Evolutionary conservation across 306 rosid genomes (phyloP).

Genomic region (Cucumis melo): DNA sequence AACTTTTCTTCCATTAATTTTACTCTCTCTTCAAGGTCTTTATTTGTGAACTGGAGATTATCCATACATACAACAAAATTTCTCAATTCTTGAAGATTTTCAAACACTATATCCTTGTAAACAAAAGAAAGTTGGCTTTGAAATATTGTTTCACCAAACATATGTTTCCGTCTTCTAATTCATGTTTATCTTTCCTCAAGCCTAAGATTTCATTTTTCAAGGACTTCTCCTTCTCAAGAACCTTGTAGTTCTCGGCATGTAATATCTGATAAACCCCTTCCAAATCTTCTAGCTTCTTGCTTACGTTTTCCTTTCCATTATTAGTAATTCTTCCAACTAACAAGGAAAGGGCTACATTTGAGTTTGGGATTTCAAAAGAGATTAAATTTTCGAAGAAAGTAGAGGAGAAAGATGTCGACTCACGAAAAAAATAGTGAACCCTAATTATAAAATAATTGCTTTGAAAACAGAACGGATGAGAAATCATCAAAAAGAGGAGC

Average conservation of each 20-base stretch:
- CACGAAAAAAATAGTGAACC: no score
- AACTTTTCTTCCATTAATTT: slow-evolving; percentile 30
- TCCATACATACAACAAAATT: slow-evolving; percentile 34
- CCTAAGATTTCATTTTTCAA: slow-evolving; percentile 32
- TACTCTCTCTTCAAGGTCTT: slow-evolving; percentile 48
- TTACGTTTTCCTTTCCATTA: slow-evolving; percentile 23
- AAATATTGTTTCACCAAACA: slow-evolving; percentile 42
- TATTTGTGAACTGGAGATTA: slow-evolving; percentile 24
- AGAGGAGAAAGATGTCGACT: no score
- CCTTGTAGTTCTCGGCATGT: slow-evolving; percentile 35
- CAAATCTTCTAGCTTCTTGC: slow-evolving; percentile 31
- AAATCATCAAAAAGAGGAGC: no score
- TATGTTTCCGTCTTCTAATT: slow-evolving; percentile 30
- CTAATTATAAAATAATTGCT: no score
- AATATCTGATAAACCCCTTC: slow-evolving; percentile 33
- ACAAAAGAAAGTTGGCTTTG: slow-evolving; percentile 48
- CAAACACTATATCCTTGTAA: slow-evolving; percentile 36
- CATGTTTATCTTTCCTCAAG: slow-evolving; percentile 18
- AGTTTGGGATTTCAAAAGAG: no score
- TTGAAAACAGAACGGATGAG: no score
- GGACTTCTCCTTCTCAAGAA: slow-evolving; percentile 38
- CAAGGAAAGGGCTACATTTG: no score
- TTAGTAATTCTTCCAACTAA: slow-evolving; percentile 34
- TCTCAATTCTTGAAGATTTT: slow-evolving; percentile 30
- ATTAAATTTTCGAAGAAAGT: no score